Evolutionary conservation across 1,284 basidiomycete species (phyloP).

Genomic region (Moesziomyces sp.): DNA sequence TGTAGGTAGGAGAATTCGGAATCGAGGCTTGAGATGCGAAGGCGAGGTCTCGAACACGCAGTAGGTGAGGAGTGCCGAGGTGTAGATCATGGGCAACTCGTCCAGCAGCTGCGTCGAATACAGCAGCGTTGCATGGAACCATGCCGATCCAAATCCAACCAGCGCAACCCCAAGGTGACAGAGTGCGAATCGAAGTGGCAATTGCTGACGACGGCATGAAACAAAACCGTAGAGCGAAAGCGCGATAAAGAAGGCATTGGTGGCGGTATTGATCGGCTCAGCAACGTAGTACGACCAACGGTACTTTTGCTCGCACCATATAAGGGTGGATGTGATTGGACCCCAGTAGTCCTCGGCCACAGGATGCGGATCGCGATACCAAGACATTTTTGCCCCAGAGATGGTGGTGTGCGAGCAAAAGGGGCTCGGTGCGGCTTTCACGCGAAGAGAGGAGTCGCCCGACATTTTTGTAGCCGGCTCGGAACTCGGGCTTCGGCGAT

Average conservation of each 20-base stretch:
- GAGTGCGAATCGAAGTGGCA: conserved; percentile 54
- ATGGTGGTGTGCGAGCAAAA: not conserved
- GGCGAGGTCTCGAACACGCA: conserved; percentile 54
- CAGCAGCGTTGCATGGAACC: conserved; percentile 65
- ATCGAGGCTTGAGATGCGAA: conserved; percentile 32
- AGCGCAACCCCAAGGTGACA: conserved; percentile 55
- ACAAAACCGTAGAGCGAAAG: conserved; percentile 68
- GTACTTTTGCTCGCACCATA: conserved; percentile 66
- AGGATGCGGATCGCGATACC: conserved; percentile 25
- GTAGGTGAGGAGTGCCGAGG: conserved; percentile 53
- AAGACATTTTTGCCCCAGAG: conserved; percentile 20
- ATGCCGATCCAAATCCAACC: conserved; percentile 55
- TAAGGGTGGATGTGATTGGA: conserved; percentile 55
- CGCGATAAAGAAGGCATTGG: conserved; percentile 70
- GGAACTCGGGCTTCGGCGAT: too few species aligned
- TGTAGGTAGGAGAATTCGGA: conserved; percentile 34
- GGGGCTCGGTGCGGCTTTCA: too few species aligned
- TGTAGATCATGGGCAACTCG: conserved; percentile 68
- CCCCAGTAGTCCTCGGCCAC: conserved; percentile 59
- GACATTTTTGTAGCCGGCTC: too few species aligned
- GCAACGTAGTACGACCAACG: conserved; percentile 58
- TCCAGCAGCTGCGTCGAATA: conserved; percentile 65
- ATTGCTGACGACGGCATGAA: conserved; percentile 20
- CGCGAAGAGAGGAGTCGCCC: too few species aligned
- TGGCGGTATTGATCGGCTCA: conserved; percentile 65